These are phyloP conservation scores for Hypocreales sp. DNA, from an alignment of 2,329 filamentous ascomycete genomes.

Conservation along the genomic window DNA sequence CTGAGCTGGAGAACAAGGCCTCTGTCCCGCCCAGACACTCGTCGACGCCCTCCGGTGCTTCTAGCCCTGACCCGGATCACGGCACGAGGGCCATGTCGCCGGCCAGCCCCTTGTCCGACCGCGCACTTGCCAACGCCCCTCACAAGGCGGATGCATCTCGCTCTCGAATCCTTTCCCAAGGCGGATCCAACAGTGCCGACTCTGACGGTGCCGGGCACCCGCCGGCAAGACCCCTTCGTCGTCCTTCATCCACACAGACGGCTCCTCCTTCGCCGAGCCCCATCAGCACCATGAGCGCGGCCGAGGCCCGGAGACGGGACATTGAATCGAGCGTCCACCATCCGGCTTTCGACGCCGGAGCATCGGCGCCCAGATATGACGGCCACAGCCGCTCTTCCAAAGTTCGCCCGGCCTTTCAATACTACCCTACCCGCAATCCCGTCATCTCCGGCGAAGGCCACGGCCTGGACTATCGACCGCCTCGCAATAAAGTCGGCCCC, in stretches of 20 bases:
- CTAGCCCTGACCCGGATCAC: neutral
- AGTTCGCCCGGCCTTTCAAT: constrained; percentile 9
- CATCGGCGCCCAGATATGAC: too few species aligned
- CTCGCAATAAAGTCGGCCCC: constrained; percentile 7
- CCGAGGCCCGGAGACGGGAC: too few species aligned
- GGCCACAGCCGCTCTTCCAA: constrained; percentile 11
- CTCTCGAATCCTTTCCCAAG: too few species aligned
- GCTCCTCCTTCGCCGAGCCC: too few species aligned
- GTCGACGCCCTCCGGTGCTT: neutral
- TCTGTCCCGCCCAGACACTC: neutral
- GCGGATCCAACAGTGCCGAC: too few species aligned
- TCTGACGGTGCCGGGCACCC: too few species aligned
- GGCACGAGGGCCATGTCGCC: neutral
- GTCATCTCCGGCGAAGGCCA: neutral
- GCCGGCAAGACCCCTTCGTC: too few species aligned
- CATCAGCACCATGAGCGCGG: too few species aligned
- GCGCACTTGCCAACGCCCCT: too few species aligned
- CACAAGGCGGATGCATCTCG: too few species aligned
- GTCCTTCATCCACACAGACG: neutral
- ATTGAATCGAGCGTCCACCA: too few species aligned
- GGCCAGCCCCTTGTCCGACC: neutral
- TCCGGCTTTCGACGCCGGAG: too few species aligned
- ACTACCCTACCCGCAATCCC: constrained; percentile 4
- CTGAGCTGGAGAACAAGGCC: constrained; percentile 3
- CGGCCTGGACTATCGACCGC: constrained; percentile 1